Conservation (phyloP, 75 land plant species). For the Larix kaempferi region DNA sequence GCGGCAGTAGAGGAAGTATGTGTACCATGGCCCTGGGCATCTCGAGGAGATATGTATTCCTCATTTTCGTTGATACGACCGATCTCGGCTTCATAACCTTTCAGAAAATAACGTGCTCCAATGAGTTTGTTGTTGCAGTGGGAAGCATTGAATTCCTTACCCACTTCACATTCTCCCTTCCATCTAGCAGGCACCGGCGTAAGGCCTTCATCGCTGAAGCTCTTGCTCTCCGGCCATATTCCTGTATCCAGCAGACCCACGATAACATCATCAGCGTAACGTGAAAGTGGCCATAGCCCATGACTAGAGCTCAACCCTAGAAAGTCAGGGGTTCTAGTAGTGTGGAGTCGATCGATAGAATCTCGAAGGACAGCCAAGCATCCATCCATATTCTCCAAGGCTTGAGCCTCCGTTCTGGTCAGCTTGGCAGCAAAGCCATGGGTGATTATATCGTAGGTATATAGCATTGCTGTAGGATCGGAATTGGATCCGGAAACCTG, state of each 20-base stretch:
- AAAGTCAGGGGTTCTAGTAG: slow-evolving; percentile 61
- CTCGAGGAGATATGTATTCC: slow-evolving; percentile 72
- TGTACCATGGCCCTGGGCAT: slow-evolving; percentile 89
- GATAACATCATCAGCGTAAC: slow-evolving; percentile 77
- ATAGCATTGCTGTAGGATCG: neutral
- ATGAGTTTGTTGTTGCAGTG: slow-evolving; percentile 76
- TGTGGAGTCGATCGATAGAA: slow-evolving; percentile 40
- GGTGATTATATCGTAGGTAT: slow-evolving; percentile 59
- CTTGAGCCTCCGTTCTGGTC: slow-evolving; percentile 34
- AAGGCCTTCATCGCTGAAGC: slow-evolving; percentile 65
- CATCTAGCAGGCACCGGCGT: slow-evolving; percentile 69
- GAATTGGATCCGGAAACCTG: no score
- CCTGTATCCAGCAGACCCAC: slow-evolving; percentile 90
- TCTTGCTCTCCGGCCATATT: slow-evolving; percentile 84
- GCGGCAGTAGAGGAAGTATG: slow-evolving; percentile 82
- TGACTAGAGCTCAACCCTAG: slow-evolving; percentile 31
- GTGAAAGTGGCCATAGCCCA: slow-evolving; percentile 77
- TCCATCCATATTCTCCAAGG: slow-evolving; percentile 33
- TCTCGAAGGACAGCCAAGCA: slow-evolving; percentile 49
- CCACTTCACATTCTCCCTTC: slow-evolving; percentile 72
- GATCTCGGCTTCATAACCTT: slow-evolving; percentile 61
- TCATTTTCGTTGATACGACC: slow-evolving; percentile 44
- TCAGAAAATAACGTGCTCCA: slow-evolving; percentile 78
- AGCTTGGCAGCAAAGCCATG: slow-evolving; percentile 71
- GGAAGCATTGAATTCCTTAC: slow-evolving; percentile 28